Evolutionary conservation across 2,329 filamentous ascomycete species (phyloP), one percentile per base, ranked within the genome.

Genomic region (Fusarium sp.): DNA sequence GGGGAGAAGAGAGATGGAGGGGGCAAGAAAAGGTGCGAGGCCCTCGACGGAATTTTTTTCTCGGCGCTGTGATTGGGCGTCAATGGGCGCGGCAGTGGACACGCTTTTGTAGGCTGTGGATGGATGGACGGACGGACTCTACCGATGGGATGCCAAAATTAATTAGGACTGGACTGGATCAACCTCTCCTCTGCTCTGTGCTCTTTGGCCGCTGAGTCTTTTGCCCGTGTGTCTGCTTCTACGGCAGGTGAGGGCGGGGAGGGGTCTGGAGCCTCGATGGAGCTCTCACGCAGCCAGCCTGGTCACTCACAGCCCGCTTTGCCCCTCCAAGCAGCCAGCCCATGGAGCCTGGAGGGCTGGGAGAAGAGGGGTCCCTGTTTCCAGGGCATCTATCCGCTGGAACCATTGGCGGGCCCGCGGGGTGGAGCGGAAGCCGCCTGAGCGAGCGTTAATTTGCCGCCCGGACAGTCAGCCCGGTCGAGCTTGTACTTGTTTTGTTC

Each of bases 41-140:
- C 73, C 75, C 76, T 80, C 71, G 76, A 78, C 75, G 81, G 79
- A 82, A 80, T 83, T 84, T 83, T 84, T 83, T 82, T 77, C 77
- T 80, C 73, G 75, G 64, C 70, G 71, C 75, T 81, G 77, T 84
- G 82, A 84, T 84, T 84, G 82, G 82, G 78, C 72, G 74, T 77
- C 59, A 67, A 59, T 63, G 64, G 68, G 71, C 30, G 69, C 71
- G 64, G 70, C 76, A 74, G 79, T 80, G 77, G 79, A 70, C 77
- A 76, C 68, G 61, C 59, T 75, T 71, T 71, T 39, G 67, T 18
- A 74, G 64, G 71, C 73, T 65, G 50, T 68, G 64, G 67, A 45
- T 68, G 59, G 57, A 30, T 62, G 67, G 67, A 64, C 75, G 70
- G 73, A 70, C 67, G 77, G 77, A 75, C 76, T 69, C 72, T 71